Evolutionary conservation across 75 land plant genomes (phyloP), one percentile per base, ranked within the genome.

Genomic region (Picea sitchensis): DNA sequence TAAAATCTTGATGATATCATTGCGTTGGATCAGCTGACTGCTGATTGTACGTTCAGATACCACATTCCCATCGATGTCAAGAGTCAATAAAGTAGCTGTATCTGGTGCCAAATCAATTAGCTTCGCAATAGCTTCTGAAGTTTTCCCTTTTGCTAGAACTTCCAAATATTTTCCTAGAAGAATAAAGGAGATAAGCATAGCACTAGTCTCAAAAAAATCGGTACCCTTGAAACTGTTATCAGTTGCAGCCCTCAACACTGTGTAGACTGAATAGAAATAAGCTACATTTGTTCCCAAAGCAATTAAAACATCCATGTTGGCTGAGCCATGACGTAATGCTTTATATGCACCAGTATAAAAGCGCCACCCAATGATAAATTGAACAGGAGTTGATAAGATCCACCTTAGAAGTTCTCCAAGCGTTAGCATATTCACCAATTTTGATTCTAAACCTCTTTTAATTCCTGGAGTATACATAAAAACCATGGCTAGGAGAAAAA

Each of bases 231-330:
- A 96, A 14, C 74, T 47, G 12, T 83, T 34, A 61, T 98, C 90
- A 34, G 86, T 87, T 59, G 88, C 82, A 36, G 94, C 86, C 80
- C 93, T 85, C 58, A 92, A 14, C 26, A 90, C 80, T 14, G 86
- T 79, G 73, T 94, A 95, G 14, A 95, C 86, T 12, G 99, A 96
- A 78, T 95, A 95, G 82, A 95, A 96, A 65, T 96, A 96, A 14
- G 99, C 98, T 67, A 95, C 88, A 88, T 96, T 96, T 15, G 99
- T 96, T 23, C 99, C 99, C 74, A 96, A 79, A 17, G 98, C 95
- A 78, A 96, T 89, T 76, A 96, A 81, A 56, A 96, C 99, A 80
- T 96, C 99, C 99, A 96, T 96, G 81, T 96, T 96, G 41, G 98
- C 91, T 21, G 99, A 89, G 23, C 87, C 90, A 61, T 85, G 88